phyloP scores from a whole-genome alignment of 1,284 basidiomycete species.

The Ustilago lituana region DNA sequence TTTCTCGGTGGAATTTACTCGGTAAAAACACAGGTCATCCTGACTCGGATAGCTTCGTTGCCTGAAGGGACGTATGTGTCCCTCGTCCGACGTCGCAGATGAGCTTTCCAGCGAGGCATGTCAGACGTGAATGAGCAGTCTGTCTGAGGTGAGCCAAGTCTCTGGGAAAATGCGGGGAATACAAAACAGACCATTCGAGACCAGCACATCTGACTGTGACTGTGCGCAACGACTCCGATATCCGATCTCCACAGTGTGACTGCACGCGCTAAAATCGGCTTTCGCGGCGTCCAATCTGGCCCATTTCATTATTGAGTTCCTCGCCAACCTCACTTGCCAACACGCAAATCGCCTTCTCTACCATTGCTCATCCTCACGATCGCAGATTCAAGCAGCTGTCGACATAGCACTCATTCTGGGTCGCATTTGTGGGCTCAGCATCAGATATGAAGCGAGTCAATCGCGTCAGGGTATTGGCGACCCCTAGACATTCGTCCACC shows the following conservation, averaged over 20 bases:
- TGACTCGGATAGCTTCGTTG: no score
- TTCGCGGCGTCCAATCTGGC: conserved; percentile 9
- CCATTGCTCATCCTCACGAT: no score
- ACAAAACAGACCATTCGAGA: conserved; percentile 10
- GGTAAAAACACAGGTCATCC: not conserved
- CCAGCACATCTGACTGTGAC: not conserved
- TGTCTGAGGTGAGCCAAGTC: no score
- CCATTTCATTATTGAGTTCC: not conserved
- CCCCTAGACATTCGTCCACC: not conserved
- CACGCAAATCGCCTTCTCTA: not conserved
- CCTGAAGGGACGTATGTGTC: no score
- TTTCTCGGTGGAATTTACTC: not conserved
- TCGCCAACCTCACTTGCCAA: no score
- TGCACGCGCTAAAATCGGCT: not conserved
- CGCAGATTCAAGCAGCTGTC: no score
- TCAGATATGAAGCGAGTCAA: conserved; percentile 7
- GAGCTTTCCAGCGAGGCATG: no score
- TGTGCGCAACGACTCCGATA: conserved; percentile 25
- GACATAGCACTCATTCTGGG: no score
- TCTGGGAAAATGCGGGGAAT: conserved; percentile 4
- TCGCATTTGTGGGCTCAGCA: no score
- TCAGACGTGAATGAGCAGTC: no score
- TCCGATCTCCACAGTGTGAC: conserved; percentile 2
- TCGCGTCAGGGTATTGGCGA: not conserved
- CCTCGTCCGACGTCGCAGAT: no score